Evolutionary conservation across 2,329 filamentous ascomycete genomes (phyloP), one percentile per base, ranked within the genome.

Genomic region (Magnaporthiopsis rhizophila): DNA sequence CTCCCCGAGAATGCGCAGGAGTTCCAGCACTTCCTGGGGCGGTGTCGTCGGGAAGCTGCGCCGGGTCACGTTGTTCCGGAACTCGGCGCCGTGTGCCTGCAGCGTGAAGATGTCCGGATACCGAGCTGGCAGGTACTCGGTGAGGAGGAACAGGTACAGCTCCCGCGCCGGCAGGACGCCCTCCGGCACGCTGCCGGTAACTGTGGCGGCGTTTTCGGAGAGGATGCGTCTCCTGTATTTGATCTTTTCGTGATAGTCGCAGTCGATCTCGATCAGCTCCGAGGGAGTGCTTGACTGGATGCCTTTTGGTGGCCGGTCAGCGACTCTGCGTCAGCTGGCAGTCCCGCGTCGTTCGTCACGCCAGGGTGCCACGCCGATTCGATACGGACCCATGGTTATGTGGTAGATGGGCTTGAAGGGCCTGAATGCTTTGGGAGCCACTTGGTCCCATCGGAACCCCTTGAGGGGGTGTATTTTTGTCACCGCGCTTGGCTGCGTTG

Each of bases 401-500:
- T 84, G 74, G 67, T 83, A 85, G 3, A 76, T 76, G 0, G 80
- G 77, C 70, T 83, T 83, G 70, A 82, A 84, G 0, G 80, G 81
- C 2, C 81, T 74, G 50, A 80, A 74, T 53, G 76, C 73, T 3
- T 69, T 66, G 0, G 80, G 79, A 11, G 74, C 70, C 1, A 72
- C 73, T 1, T 69, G 65, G 53, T 74, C 70, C 77, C 80, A 81
- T 66, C 80, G 72, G 64, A 80, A 78, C 5, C 71, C 68, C 0
- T 66, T 56, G 1, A 75, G 65, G 2, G 66, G 75, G n/a, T 11
- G 21, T 53, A 53, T 53, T 21, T 6, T 21, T n/a, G 21, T 8
- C 9, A 3, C 7, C 21, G n/a, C 8, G 45, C 21, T 24, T 11
- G 45, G 0, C 8, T 24, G 8, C n/a, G 45, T 8, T 53, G 18